Evolutionary conservation across 2,329 filamentous ascomycete genomes (phyloP).

Genomic region (Verticillium klebahnii): DNA sequence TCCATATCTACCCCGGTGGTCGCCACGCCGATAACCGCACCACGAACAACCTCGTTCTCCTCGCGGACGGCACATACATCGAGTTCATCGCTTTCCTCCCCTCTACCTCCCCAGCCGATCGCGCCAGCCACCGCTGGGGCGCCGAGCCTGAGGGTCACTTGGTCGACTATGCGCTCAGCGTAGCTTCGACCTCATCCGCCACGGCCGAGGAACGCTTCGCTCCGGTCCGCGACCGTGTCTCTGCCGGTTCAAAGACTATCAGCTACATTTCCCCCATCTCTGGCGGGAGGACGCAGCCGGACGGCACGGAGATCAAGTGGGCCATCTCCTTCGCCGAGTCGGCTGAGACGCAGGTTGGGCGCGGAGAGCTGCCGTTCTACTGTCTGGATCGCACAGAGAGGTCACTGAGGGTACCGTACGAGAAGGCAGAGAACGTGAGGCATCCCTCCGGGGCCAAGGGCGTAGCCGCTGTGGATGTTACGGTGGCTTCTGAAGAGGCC

Average conservation of each 20-base stretch:
- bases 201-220: conserved; percentile 27
- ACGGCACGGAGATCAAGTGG: conserved; percentile 56
- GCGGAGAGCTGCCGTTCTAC: conserved; percentile 59
- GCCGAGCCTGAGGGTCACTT: conserved; percentile 39
- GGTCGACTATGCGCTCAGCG: conserved; percentile 53
- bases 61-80: conserved; percentile 61
- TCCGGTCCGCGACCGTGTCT: conserved; percentile 30
- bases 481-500: not conserved
- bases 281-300: conserved; percentile 50
- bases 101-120: conserved; percentile 23
- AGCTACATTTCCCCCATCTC: conserved; percentile 42
- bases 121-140: conserved; percentile 55
- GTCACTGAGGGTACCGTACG: conserved; percentile 47
- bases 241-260: conserved; percentile 21
- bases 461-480: conserved; percentile 20
- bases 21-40: conserved; percentile 56
- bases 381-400: conserved; percentile 59
- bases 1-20: conserved; percentile 57
- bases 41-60: conserved; percentile 57
- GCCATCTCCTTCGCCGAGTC: conserved; percentile 42
- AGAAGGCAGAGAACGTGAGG: conserved; percentile 25
- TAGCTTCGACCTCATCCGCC: not conserved
- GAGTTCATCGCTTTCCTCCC: conserved; percentile 60
- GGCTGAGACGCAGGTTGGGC: conserved; percentile 18
- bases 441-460: conserved; percentile 51